Base-by-base conservation (phyloP, 768 basidiomycete genomes). In the Sistotremastrum niveocremeum region DNA sequence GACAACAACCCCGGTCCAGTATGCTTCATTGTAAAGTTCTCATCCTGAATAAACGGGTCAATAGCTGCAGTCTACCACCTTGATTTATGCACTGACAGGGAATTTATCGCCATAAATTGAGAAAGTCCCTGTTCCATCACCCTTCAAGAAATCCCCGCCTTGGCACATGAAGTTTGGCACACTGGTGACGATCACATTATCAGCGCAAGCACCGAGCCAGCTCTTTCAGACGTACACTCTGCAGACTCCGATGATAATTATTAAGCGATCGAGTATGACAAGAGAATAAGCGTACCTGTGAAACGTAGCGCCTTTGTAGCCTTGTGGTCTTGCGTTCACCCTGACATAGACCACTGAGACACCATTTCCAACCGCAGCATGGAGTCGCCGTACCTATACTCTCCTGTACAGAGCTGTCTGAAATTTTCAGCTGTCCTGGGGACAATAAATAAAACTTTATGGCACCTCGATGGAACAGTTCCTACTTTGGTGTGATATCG, bases 61-160 rank as follows among this genome's bases (percentile, higher is more conserved):
- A 11, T 20, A 20, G 20, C 20, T 20, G 20, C 20, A 20, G 20
- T 20, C 20, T 20, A 20, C 7, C 33, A 36, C 37, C 28, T 37
- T 37, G 8, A 31, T 20, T 11, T 35, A 37, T 7, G 7, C 10
- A 65, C 77, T 48, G 39, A 93, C 91, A 1, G 81, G 84, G 56
- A 94, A 94, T 54, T 86, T 89, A 56, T 87, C 84, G 29, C 94
- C 94, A 55, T 95, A 98, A 52, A 99, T 88, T n/a, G 89, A 94
- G 64, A 93, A 91, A 0, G 82, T 79, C 1, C 95, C 95, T 1
- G 94, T 97, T 34, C 95, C 95, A 55, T 99, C 95, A 3, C 80
- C 79, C 50, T 93, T 93, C 53, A 93, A 54, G 52, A 98, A 99
- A 59, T 99, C 95, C 0, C 95, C 95, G 40, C 87, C 90, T 75